Conservation (phyloP, 306 rosid genomes). For the Rosa chinensis region DNA sequence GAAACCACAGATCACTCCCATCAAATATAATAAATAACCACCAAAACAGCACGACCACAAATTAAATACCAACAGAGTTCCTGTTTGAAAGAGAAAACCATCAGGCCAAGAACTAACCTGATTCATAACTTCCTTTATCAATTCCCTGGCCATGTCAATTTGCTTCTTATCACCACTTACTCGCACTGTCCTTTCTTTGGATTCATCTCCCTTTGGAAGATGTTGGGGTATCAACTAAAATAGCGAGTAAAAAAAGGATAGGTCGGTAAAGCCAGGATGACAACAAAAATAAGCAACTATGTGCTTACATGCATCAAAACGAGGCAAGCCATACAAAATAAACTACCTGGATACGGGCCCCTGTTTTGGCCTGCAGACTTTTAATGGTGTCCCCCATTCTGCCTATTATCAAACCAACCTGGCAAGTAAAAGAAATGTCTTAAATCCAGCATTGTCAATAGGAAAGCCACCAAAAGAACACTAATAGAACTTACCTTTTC, state of each 20-base stretch:
- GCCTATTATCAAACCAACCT: slow-evolving; percentile 99
- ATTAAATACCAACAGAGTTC: background rate
- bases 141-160: slow-evolving; percentile 77
- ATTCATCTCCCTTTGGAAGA: slow-evolving; percentile 89
- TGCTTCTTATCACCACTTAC: slow-evolving; percentile 90
- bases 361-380: slow-evolving; percentile 86
- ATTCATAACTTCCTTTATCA: slow-evolving; percentile 92
- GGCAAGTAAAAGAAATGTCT: slow-evolving; percentile 14
- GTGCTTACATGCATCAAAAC: background rate
- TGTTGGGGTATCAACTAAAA: slow-evolving; percentile 94
- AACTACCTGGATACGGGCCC: slow-evolving; percentile 99
- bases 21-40: background rate
- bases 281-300: background rate
- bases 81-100: slow-evolving; percentile 10
- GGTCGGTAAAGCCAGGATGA: background rate
- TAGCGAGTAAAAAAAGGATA: slow-evolving; percentile 9
- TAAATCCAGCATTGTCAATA: slow-evolving; percentile 3
- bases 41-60: background rate
- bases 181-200: slow-evolving; percentile 89
- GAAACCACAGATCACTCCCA: background rate
- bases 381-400: slow-evolving; percentile 97
- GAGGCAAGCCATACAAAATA: slow-evolving; percentile 33
- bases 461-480: slow-evolving; percentile 18
- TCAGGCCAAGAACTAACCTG: slow-evolving; percentile 61
- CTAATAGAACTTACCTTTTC: slow-evolving; percentile 61